These are phyloP conservation scores for Neurospora sp. DNA, from an alignment of 2,329 filamentous ascomycete species.

Conservation along the genomic window DNA sequence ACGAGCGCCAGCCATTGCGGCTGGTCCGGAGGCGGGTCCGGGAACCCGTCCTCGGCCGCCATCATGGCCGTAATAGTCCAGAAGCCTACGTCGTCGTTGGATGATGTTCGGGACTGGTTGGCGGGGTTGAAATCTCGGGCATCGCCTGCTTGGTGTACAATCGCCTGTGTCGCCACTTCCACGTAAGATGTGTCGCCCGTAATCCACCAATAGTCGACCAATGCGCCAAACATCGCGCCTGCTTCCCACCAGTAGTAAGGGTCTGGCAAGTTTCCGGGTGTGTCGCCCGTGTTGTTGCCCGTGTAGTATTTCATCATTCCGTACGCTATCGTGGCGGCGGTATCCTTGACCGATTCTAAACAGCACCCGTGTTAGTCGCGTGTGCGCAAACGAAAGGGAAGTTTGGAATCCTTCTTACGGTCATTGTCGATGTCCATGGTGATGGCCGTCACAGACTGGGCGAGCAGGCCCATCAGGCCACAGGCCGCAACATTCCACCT, in stretches of 20 bases:
- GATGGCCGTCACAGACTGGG: conserved; percentile 11
- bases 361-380: conserved; percentile 3
- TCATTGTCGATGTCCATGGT: conserved; percentile 16
- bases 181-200: conserved; percentile 60
- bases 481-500: conserved; percentile 10
- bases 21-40: conserved; percentile 50
- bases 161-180: conserved; percentile 44
- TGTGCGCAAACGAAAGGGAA: not conserved
- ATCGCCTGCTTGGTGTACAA: conserved; percentile 52
- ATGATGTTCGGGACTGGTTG: conserved; percentile 52
- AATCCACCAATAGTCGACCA: conserved; percentile 64
- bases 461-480: conserved; percentile 13
- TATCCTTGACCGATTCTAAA: conserved; percentile 41
- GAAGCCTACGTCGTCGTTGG: conserved; percentile 73
- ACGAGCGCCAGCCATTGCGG: conserved; percentile 71
- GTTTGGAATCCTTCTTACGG: conserved; percentile 11
- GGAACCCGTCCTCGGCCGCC: conserved; percentile 68
- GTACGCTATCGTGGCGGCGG: conserved; percentile 37
- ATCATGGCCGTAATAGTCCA: conserved; percentile 78
- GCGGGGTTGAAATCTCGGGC: conserved; percentile 54
- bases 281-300: conserved; percentile 50
- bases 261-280: conserved; percentile 46
- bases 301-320: conserved; percentile 41
- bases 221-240: conserved; percentile 59
- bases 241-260: conserved; percentile 72